Evolutionary conservation across 2,329 filamentous ascomycete species (phyloP).

Genomic region (Ceratocystis cubensis): DNA sequence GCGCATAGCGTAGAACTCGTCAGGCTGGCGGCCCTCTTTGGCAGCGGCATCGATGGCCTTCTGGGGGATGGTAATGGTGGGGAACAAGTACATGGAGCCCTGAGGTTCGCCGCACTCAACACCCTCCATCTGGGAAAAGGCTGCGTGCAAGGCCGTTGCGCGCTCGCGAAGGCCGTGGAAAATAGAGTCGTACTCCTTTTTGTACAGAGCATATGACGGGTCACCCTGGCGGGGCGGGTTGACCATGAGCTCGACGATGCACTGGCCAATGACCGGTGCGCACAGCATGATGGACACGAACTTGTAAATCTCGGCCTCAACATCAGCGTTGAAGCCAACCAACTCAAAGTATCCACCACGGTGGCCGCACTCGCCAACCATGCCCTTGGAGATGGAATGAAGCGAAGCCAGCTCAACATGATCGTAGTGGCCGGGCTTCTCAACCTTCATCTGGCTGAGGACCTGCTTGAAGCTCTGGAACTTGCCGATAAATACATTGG

Average conservation of each 20-base stretch:
- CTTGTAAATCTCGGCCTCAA: conserved; percentile 94
- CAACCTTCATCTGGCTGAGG: conserved; percentile 67
- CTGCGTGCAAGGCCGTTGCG: conserved; percentile 74
- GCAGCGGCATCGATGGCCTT: conserved; percentile 67
- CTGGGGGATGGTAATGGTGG: conserved; percentile 66
- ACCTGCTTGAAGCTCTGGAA: conserved; percentile 94
- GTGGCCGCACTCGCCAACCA: conserved; percentile 97
- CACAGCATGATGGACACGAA: conserved; percentile 96
- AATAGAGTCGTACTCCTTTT: conserved; percentile 73
- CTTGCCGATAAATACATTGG: conserved; percentile 88
- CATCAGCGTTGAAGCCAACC: conserved; percentile 70
- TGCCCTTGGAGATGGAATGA: conserved; percentile 92
- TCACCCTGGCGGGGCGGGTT: conserved; percentile 80
- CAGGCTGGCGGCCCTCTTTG: conserved; percentile 59
- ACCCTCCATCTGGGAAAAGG: conserved; percentile 90
- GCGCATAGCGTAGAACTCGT: conserved; percentile 89
- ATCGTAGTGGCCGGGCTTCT: conserved; percentile 64
- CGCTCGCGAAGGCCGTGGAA: conserved; percentile 65
- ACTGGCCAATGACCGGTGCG: conserved; percentile 89
- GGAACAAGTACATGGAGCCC: conserved; percentile 98
- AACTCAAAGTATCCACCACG: conserved; percentile 97
- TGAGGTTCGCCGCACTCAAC: conserved; percentile 82
- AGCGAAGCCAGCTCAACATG: conserved; percentile 78
- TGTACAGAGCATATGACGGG: conserved; percentile 72
- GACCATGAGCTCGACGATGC: conserved; percentile 93